Conservation (phyloP, 768 basidiomycete species). For the Phylloporus sp. region DNA sequence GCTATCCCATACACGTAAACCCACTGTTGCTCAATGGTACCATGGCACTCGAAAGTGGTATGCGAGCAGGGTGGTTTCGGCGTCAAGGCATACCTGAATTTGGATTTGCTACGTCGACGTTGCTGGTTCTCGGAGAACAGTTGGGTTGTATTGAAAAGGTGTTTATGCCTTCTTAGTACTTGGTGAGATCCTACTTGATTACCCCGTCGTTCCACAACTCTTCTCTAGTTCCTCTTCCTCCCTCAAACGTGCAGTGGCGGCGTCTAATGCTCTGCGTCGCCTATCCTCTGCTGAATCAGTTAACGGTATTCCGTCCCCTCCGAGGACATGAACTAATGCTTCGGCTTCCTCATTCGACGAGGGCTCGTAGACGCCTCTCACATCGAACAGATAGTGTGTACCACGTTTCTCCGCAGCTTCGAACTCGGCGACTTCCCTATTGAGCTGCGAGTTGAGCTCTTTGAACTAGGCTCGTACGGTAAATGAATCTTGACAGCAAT, state of each 20-base stretch:
- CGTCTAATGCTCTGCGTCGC: constrained; percentile 50
- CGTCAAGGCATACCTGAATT: too few relatives aligned
- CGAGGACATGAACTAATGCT: constrained; percentile 49
- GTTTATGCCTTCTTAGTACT: neutral
- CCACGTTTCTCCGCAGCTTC: constrained; percentile 50
- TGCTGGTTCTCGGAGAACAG: too few relatives aligned
- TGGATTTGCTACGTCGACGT: too few relatives aligned
- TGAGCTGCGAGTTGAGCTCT: constrained; percentile 66
- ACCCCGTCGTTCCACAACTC: constrained; percentile 55
- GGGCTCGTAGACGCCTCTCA: constrained; percentile 44
- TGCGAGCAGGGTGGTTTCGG: too few relatives aligned
- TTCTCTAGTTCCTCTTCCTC: constrained; percentile 68
- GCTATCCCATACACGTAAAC: too few relatives aligned
- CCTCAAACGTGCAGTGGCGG: constrained; percentile 54
- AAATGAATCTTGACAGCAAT: neutral
- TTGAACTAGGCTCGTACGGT: constrained; percentile 50
- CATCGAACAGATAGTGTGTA: constrained; percentile 45
- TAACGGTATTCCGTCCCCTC: constrained; percentile 34
- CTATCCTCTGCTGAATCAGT: constrained; percentile 55
- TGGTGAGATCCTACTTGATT: neutral
- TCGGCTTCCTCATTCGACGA: constrained; percentile 54
- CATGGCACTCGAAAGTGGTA: too few relatives aligned
- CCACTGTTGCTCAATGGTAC: too few relatives aligned
- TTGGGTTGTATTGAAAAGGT: neutral
- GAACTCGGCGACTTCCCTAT: constrained; percentile 65